Base-by-base conservation (phyloP, 2,329 filamentous ascomycete species). In the Hirsutella thompsonii region DNA sequence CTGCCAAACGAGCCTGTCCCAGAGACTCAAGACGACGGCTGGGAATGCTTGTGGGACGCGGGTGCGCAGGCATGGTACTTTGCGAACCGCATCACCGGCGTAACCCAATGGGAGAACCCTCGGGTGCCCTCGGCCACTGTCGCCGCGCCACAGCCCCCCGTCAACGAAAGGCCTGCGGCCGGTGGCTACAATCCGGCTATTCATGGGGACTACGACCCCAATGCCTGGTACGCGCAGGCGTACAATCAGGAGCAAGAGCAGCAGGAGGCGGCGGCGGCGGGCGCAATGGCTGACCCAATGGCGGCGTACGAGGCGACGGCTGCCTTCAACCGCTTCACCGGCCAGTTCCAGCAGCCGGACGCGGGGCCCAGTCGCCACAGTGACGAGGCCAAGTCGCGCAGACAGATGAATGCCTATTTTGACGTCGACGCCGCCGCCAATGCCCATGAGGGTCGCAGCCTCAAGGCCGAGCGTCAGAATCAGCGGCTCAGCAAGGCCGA, bases 361-460 rank as follows among this genome's bases (percentile, higher is more conserved):
- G 67, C 80, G 47, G 80, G 74, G 3, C 77, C 85, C 2, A 86
- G 92, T 40, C 76, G 80, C 39, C 83, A 89, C 66, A 83, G 79
- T 50, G 88, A 94, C 54, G 87, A 93, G 56, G 83, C 86, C 55
- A 95, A 94, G 69, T 82, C 82, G 45, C 72, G 70, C 39, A 73
- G 92, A 36, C 92, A 96, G 65, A 83, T 96, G 83, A 84, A 85
- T 55, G 85, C 88, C 33, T 96, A 82, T 63, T 98, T 96, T 59
- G 90, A 98, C 57, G 89, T 95, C 35, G 89, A 96, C 59, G 85
- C 88, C 4, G 89, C 88, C 3, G 90, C 89, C 4, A 95, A 94
- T 56, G 76, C 77, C 43, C 89, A 98, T 55, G 82, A 94, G 52
- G 92, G 92, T 2, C 76, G 82, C 44, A 95, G 89, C 55, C 67